A percentile compares a stretch with the other conserved stretches of the same genome.
These are phyloP conservation scores for Tetramitus jugosus DNA, from an alignment of 208 protist species.

Conservation along the genomic window DNA sequence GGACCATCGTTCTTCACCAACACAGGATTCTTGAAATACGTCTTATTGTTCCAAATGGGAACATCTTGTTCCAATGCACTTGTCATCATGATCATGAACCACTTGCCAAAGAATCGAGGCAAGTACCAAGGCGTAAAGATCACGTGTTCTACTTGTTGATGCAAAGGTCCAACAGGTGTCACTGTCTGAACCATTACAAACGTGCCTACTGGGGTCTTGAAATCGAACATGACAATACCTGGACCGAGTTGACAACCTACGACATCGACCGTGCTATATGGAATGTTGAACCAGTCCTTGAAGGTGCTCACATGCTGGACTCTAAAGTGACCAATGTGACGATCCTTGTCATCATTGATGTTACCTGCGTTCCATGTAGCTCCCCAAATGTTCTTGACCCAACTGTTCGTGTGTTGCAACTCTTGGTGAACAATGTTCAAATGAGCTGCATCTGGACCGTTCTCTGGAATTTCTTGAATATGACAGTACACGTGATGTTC, in stretches of 20 bases:
- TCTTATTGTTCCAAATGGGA: constrained; percentile 37
- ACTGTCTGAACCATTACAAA: constrained; percentile 29
- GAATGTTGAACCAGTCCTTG: neutral
- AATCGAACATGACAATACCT: constrained; percentile 30
- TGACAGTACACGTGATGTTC: constrained; percentile 14
- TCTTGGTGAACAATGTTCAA: constrained; percentile 1
- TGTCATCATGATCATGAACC: constrained; percentile 10
- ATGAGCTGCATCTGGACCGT: constrained; percentile 33
- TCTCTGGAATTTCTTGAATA: constrained; percentile 34
- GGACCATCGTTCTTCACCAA: constrained; percentile 29
- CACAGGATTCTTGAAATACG: constrained; percentile 25
- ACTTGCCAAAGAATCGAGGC: constrained; percentile 16
- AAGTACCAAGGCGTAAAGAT: constrained; percentile 17
- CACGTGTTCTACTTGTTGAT: constrained; percentile 26
- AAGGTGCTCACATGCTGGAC: neutral
- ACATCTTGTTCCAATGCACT: constrained; percentile 24
- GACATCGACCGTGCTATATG: neutral
- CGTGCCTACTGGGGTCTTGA: constrained; percentile 19
- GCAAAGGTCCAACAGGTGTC: constrained; percentile 25
- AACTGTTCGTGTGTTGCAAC: too few species aligned
- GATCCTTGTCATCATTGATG: neutral
- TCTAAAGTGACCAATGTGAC: neutral
- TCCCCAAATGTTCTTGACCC: neutral
- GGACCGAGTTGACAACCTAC: constrained; percentile 32
- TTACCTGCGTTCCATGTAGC: neutral